Evolutionary conservation across 805 yeast species (phyloP), one percentile per base, ranked within the genome.

Genomic region (Metschnikowia aberdeeniae): DNA sequence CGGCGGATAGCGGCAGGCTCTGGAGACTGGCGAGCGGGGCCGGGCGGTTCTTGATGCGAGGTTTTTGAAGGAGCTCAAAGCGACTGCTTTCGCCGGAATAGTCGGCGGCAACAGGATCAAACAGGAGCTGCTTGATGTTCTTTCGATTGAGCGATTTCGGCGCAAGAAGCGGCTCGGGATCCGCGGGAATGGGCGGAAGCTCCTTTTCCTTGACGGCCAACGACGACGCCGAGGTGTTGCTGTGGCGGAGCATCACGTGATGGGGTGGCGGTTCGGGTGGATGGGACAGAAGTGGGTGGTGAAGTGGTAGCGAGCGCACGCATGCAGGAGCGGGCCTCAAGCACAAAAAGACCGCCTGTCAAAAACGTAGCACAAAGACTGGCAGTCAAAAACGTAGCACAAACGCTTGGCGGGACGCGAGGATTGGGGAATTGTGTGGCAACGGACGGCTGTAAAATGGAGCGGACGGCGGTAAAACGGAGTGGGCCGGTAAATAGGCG

Each of bases 91-190:
- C 55, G 13, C 11, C 29, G 6, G 43, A 29, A 33, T 43, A 43
- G 38, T 35, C 47, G 9, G 22, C 27, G 22, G 32, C 33, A 19
- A 41, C 41, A 7, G 50, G 44, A 19, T 38, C 30, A 34, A 54
- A 49, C 19, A 51, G 64, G 20, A 70, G 54, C 42, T 69, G 61
- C 46, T 70, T 71, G 55, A 67, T 59, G 51, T 70, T 71, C 51
- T 71, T 71, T 26, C 76, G 59, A 36, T 61, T 64, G 32, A 71
- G 56, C 20, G 73, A 57, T 46, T 69, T 71, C 31, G 67, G 58
- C 42, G 60, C 55, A 34, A 70, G 56, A 20, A 69, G 55, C n/a
- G 51, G 60, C 14, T 22, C 27, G 29, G 57, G 39, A 17, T 19
- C 33, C 22, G 22, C 30, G 6, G 75, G 75, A 12, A 68, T 61